These are phyloP conservation scores for Chlamydomonas asymmetrica DNA, from an alignment of 139 green algal genomes.

Conservation along the genomic window DNA sequence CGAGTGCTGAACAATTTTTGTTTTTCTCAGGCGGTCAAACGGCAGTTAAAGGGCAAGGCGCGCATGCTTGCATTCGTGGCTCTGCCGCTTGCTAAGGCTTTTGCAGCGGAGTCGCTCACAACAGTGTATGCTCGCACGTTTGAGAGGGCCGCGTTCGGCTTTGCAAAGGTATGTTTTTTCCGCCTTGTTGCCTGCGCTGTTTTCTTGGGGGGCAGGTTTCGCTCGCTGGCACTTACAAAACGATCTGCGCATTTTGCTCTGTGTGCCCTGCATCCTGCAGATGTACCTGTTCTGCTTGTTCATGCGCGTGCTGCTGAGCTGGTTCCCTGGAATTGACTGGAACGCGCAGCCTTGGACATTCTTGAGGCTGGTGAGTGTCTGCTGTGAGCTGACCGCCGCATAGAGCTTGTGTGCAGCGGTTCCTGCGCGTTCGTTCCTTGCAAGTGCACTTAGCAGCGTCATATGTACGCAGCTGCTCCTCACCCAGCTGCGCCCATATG, in stretches of 20 bases:
- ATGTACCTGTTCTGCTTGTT: constrained; percentile 96
- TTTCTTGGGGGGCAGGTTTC: too few species aligned
- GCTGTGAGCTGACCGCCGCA: too few species aligned
- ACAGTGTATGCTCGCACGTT: constrained; percentile 66
- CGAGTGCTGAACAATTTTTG: not conserved
- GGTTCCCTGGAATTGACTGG: constrained; percentile 97
- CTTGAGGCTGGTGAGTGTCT: constrained; percentile 81
- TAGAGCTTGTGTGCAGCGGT: too few species aligned
- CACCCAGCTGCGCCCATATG: too few species aligned
- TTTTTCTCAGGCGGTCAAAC: constrained; percentile 27
- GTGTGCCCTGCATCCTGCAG: constrained; percentile 50
- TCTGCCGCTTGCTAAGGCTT: constrained; percentile 38
- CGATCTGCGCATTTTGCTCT: too few species aligned
- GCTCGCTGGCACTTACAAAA: too few species aligned
- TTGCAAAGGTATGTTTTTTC: constrained; percentile 51
- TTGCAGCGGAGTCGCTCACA: constrained; percentile 43
- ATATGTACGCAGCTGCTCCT: too few species aligned
- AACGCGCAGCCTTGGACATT: constrained; percentile 91
- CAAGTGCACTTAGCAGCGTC: too few species aligned
- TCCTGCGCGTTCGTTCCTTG: too few species aligned
- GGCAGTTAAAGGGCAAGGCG: constrained; percentile 34
- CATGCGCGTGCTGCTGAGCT: constrained; percentile 91
- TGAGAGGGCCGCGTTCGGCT: constrained; percentile 62
- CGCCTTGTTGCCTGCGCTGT: not conserved
- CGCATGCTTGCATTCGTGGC: constrained; percentile 44